phyloP scores from a whole-genome alignment of 257 asterid species.

The Ajuga chamaepitys region DNA sequence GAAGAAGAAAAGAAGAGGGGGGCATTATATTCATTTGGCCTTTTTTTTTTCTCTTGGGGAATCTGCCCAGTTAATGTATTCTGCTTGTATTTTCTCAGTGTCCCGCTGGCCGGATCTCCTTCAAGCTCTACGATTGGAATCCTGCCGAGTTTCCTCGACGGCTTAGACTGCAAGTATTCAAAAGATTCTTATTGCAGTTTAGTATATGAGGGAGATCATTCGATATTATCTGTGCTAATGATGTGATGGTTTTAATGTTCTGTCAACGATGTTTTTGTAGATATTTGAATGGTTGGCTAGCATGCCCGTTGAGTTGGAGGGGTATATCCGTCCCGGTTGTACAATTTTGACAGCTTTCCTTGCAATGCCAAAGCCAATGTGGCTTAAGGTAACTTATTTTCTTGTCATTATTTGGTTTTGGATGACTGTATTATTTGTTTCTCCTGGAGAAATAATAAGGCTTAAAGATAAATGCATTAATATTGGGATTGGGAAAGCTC shows the following conservation, averaged over 20 bases:
- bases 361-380: constrained; percentile 65
- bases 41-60: background rate
- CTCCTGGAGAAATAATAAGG: background rate
- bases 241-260: constrained; percentile 19
- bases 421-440: background rate
- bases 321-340: constrained; percentile 94
- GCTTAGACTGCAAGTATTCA: constrained; percentile 84
- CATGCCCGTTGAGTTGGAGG: constrained; percentile 94
- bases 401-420: background rate
- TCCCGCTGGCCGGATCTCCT: constrained; percentile 83
- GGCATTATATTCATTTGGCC: too few relatives aligned
- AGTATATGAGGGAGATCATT: constrained; percentile 34
- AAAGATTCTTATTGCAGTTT: constrained; percentile 64
- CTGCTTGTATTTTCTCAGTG: constrained; percentile 40
- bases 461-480: constrained; percentile 2
- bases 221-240: constrained; percentile 13
- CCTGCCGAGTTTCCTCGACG: constrained; percentile 94
- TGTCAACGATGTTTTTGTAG: constrained; percentile 31
- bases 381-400: constrained; percentile 55
- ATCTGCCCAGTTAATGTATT: constrained; percentile 11
- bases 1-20: too few relatives aligned
- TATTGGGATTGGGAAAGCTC: background rate
- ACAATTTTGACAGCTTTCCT: constrained; percentile 76
- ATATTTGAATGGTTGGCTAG: constrained; percentile 86
- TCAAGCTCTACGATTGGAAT: constrained; percentile 93